phyloP scores from a whole-genome alignment of 345 rosid genomes.

The Pelargonium nanum region DNA sequence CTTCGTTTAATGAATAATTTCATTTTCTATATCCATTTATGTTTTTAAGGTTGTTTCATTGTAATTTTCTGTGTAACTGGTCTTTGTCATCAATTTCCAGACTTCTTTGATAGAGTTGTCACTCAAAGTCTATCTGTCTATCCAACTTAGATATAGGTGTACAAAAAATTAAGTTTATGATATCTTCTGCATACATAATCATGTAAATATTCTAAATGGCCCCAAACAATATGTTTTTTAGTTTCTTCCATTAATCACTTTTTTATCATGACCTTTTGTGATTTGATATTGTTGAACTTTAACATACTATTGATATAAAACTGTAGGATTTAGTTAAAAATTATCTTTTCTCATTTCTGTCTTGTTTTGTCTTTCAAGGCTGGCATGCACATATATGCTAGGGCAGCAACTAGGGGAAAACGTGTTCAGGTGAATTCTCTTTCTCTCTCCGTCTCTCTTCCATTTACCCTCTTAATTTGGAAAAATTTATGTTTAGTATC shows the following conservation, averaged over 20 bases:
- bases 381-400: slow-evolving; percentile 23
- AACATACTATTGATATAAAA: too few relatives aligned
- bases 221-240: too few relatives aligned
- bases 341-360: not conserved
- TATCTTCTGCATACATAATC: too few relatives aligned
- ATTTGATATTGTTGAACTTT: not conserved
- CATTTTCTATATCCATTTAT: too few relatives aligned
- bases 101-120: not conserved
- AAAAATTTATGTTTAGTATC: not conserved
- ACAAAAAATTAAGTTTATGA: not conserved
- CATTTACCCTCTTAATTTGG: slow-evolving; percentile 1
- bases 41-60: too few relatives aligned
- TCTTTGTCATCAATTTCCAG: not conserved
- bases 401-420: slow-evolving; percentile 33
- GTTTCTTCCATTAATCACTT: too few relatives aligned
- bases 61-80: too few relatives aligned
- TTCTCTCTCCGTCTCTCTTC: not conserved
- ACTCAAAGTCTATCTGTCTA: not conserved
- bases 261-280: not conserved
- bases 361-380: slow-evolving; percentile 14
- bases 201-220: too few relatives aligned
- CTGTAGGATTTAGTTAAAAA: not conserved
- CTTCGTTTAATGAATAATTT: too few relatives aligned
- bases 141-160: not conserved
- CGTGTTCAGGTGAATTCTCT: slow-evolving; percentile 24